Evolutionary conservation across 164 flowering plant species (phyloP), one percentile per base, ranked within the genome.

Genomic region (Liquidambar formosana): DNA sequence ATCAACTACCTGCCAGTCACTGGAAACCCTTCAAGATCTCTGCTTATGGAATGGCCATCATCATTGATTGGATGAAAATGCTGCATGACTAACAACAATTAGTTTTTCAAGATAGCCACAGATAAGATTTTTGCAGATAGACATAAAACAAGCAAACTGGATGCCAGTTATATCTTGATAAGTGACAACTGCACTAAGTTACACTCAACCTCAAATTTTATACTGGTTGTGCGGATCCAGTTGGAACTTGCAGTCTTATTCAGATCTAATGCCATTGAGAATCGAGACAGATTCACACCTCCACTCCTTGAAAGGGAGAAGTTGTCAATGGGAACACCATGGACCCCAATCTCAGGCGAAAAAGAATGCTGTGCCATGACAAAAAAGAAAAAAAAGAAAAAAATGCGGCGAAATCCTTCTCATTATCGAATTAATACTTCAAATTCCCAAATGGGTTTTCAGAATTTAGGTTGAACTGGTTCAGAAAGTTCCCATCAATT

Each of bases 311-410:
- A 80, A 57, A 88, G 94, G 22, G 97, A 89, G 82, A 87, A 90
- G 71, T 90, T 91, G 26, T 90, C 91, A 19, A 78, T 48, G n/a
- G 97, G 93, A 33, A 75, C 60, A 47, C 98, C 97, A 75, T 92
- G 95, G 63, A 94, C 84, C 28, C 88, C 95, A 48, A 92, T 80
- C 83, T 90, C 97, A n/a, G 97, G 98, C 11, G 96, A 83, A 59
- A 86, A n/a, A 4, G 94, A 86, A 70, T 92, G 96, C 95, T 94
- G 93, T 26, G 60, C 41, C 41, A 15, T 66, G 41, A 33, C 2
- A 33, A 52, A 43, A 63, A 64, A 44, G 2, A 2, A 33, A 6
- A 6, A 33, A 2, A 2, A 33, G 6, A 33, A 33, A 33, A 33
- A 6, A 2, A 33, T 33, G 41, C 41, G 2, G 41, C 6, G 41